Conservation (phyloP, 441 rosid species). For the Rhodomyrtus psidioides region DNA sequence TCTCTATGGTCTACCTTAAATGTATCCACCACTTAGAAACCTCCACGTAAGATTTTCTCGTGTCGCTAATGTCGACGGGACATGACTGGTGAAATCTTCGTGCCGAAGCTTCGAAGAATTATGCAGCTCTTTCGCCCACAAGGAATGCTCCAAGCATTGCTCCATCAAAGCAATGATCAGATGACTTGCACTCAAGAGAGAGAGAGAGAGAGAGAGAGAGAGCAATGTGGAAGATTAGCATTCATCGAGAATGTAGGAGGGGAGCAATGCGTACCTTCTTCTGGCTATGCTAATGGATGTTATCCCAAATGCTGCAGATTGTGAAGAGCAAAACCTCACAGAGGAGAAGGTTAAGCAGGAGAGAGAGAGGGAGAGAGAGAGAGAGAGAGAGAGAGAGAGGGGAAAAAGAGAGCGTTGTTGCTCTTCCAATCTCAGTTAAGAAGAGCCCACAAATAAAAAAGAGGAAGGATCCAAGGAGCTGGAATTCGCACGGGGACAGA, state of each 20-base stretch:
- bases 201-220: neutral
- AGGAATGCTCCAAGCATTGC: neutral
- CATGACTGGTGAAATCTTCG: neutral
- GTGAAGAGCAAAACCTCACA: neutral
- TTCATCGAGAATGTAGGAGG: neutral
- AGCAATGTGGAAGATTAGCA: neutral
- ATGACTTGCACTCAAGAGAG: neutral
- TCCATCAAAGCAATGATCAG: neutral
- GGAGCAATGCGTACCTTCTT: neutral
- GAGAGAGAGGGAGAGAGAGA: neutral
- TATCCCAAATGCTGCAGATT: neutral
- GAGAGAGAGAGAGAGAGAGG: neutral
- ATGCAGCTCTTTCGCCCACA: neutral
- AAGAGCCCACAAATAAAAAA: neutral
- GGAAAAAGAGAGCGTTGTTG: neutral
- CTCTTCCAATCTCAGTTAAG: neutral
- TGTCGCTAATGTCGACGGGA: neutral
- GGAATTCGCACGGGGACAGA: neutral
- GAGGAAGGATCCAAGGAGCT: neutral
- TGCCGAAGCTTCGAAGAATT: neutral
- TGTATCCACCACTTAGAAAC: neutral
- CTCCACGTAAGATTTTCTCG: neutral
- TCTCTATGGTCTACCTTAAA: neutral
- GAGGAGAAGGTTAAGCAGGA: neutral
- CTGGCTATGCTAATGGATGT: neutral